Evolutionary conservation across 176 grass and related monocot species (phyloP), one percentile per base, ranked within the genome.

Genomic region (Avena insularis): DNA sequence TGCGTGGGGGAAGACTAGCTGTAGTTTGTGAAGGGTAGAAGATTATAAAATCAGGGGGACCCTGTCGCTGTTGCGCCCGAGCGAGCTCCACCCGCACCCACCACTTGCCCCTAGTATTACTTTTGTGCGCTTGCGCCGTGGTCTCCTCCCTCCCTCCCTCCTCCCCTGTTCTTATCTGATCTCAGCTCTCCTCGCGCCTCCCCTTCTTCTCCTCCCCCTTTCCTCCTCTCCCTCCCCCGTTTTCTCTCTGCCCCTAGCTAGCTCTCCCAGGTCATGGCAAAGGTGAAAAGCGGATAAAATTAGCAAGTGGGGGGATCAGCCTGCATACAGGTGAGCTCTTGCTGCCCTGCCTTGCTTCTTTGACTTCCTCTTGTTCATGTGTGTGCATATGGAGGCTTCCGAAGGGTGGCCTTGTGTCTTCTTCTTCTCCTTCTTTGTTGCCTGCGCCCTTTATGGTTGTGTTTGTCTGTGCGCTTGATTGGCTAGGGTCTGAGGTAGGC

Each of bases 181-280:
- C 38, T 84, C 72, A 23, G 1, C 6, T 9, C 83, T 16, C 56
- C 72, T 81, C 23, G 29, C 19, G 33, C 72, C 55, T 23, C 33
- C 38, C 40, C 31, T 45, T 67, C 78, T 33, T 17, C 23, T 36
- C 58, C 55, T 2, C 72, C 5, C 20, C 17, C 4, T 40, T 6
- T 13, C 63, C 4, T 7, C 25, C 16, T 17, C 10, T 9, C 38
- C 46, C 49, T 69, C 8, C 20, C n/a, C 23, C 27, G 19, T 29
- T 56, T 5, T 4, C 8, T 8, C n/a, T 70, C 36, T 19, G 20
- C 67, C 5, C 40, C 40, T 43, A 43, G 40, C 40, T 43, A 50
- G 45, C 69, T 69, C 83, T 88, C 82, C 85, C 55, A 87, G 82
- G 82, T 85, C 83, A 88, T 87, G 62, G 90, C 82, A 87, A 87